Percentiles rank a stretch among this genome's conserved stretches.
phyloP scores from a whole-genome alignment of 2,329 filamentous ascomycete genomes.

The Colletotrichum limetticola region DNA sequence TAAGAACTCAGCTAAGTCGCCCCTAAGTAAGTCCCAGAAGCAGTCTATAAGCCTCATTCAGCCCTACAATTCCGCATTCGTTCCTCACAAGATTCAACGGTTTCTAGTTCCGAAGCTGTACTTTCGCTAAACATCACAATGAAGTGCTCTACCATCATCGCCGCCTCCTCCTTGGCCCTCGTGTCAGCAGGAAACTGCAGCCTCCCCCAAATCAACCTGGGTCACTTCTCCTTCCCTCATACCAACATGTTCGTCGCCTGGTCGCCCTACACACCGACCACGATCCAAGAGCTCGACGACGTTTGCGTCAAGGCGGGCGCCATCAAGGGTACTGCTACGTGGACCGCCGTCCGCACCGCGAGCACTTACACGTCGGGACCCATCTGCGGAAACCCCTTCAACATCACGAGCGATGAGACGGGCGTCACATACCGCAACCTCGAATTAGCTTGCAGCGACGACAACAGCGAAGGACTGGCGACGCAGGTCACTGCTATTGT shows the following conservation, averaged over 20 bases:
- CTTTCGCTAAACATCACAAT: neutral
- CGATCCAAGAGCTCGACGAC: constrained; percentile 5
- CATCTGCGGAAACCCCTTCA: constrained; percentile 31
- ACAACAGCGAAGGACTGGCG: neutral
- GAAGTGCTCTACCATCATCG: neutral
- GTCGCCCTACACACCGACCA: constrained; percentile 23
- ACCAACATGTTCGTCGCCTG: constrained; percentile 18
- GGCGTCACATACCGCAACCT: constrained; percentile 18
- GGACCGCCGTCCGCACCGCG: constrained; percentile 11
- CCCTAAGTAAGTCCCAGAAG: neutral
- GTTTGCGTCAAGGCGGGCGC: constrained; percentile 10
- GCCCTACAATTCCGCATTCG: neutral
- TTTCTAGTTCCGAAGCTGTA: neutral
- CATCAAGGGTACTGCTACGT: constrained; percentile 25
- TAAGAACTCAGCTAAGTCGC: neutral
- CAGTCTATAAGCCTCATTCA: neutral
- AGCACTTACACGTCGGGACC: constrained; percentile 25
- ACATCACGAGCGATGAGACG: constrained; percentile 22
- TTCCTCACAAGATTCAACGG: neutral
- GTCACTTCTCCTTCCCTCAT: constrained; percentile 16
- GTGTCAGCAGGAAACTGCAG: neutral
- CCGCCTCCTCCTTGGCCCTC: neutral
- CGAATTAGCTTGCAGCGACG: constrained; percentile 24
- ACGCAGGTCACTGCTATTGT: constrained; percentile 27
- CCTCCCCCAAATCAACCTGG: constrained; percentile 13